Conservation (phyloP, 176 grass and related monocot genomes). For the Zea luxurians region DNA sequence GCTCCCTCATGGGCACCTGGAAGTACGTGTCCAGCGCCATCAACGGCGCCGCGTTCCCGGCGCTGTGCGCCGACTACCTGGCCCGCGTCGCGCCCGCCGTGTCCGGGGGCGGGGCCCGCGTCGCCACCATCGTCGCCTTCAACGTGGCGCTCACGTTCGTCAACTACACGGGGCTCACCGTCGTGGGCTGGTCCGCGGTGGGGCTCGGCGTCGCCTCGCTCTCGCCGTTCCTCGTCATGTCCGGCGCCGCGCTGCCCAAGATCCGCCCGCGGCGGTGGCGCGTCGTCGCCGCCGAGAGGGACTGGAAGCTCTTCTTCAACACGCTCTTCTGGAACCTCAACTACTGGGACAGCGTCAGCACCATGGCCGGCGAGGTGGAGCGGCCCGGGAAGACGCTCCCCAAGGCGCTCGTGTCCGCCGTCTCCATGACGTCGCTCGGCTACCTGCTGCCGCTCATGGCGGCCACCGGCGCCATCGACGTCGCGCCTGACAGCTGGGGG, state of each 20-base stretch:
- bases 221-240: conserved; percentile 68
- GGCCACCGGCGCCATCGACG: conserved; percentile 58
- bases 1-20: conserved; percentile 78
- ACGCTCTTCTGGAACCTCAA: conserved; percentile 92
- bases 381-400: conserved; percentile 64
- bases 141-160: conserved; percentile 54
- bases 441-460: conserved; percentile 86
- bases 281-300: conserved; percentile 37
- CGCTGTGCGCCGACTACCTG: conserved; percentile 73
- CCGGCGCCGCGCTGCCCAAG: conserved; percentile 59
- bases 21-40: conserved; percentile 80
- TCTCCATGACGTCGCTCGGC: conserved; percentile 57
- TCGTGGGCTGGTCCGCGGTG: conserved; percentile 71
- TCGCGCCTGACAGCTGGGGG: conserved; percentile 54
- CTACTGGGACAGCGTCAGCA: conserved; percentile 83
- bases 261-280: conserved; percentile 51
- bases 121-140: conserved; percentile 52
- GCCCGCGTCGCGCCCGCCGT: conserved; percentile 53
- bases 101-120: conserved; percentile 11
- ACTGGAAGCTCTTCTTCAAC: conserved; percentile 85
- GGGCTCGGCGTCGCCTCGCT: conserved; percentile 57
- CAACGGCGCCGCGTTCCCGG: conserved; percentile 74
- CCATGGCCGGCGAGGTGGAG: conserved; percentile 85
- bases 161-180: conserved; percentile 67
- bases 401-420: conserved; percentile 56